Percentiles rank a stretch among this genome's conserved stretches.
These are phyloP conservation scores for Fennellomyces sp. DNA, from an alignment of 371 early-diverging fungal genomes.

Conservation along the genomic window DNA sequence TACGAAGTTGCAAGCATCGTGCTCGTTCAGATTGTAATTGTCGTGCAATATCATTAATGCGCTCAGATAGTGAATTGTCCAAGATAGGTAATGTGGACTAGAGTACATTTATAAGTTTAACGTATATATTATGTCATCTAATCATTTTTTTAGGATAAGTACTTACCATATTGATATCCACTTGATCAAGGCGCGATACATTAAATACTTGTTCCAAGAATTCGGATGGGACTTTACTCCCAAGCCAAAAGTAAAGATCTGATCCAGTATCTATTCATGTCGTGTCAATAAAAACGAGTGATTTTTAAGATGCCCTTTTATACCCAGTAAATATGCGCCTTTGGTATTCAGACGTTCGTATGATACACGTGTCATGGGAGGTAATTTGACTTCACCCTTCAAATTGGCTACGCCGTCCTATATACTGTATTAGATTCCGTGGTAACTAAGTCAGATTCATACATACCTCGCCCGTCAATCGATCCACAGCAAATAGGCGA, in stretches of 20 bases:
- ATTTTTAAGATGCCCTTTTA: background rate
- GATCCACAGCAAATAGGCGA: conserved; percentile 74
- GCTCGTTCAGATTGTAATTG: conserved; percentile 61
- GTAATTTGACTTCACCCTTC: conserved; percentile 55
- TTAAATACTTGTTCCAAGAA: conserved; percentile 79
- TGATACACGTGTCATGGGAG: conserved; percentile 77
- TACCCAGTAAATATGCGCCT: conserved; percentile 74
- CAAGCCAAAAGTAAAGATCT: conserved; percentile 87
- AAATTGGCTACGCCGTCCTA: conserved; percentile 40
- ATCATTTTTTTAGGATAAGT: background rate
- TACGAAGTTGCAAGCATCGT: conserved; percentile 38
- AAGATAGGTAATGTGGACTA: conserved; percentile 43
- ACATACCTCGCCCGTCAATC: conserved; percentile 58
- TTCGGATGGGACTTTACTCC: conserved; percentile 62
- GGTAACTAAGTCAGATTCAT: background rate
- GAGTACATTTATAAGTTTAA: too few relatives aligned
- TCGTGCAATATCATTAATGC: conserved; percentile 63
- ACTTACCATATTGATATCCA: conserved; percentile 74
- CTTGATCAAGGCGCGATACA: conserved; percentile 68
- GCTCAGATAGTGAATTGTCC: conserved; percentile 60
- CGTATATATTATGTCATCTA: too few relatives aligned
- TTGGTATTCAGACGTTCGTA: conserved; percentile 72
- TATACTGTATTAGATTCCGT: too few relatives aligned
- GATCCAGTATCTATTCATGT: conserved; percentile 76
- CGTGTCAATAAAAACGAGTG: too few relatives aligned